Conservation (phyloP, 345 rosid genomes). For the Gossypium herbaceum region DNA sequence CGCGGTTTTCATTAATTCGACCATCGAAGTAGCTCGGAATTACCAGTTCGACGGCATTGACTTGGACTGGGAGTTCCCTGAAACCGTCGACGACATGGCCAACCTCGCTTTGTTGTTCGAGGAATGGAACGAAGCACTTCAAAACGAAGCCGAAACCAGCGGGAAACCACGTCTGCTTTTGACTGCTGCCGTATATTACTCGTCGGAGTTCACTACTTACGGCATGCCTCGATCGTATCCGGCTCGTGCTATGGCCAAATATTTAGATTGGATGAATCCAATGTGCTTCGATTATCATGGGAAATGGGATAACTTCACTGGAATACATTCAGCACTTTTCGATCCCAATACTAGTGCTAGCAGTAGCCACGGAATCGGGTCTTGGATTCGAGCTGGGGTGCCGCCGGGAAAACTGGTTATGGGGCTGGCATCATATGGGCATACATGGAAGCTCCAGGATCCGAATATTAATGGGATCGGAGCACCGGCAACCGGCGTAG, state of each 20-base stretch:
- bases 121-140: conserved; percentile 29
- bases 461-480: conserved; percentile 31
- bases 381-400: conserved; percentile 41
- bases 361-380: conserved; percentile 30
- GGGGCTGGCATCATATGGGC: conserved; percentile 48
- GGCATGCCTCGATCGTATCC: conserved; percentile 31
- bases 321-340: conserved; percentile 25
- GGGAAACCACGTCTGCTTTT: conserved; percentile 27
- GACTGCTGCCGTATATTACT: conserved; percentile 38
- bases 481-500: conserved; percentile 27
- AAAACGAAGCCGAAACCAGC: conserved; percentile 14
- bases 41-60: conserved; percentile 43
- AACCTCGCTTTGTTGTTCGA: conserved; percentile 18
- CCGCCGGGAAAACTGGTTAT: conserved; percentile 28
- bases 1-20: conserved; percentile 32
- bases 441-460: conserved; percentile 24
- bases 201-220: conserved; percentile 1
- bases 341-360: conserved; percentile 27
- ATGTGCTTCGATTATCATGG: conserved; percentile 48
- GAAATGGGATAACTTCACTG: conserved; percentile 41
- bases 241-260: conserved; percentile 18
- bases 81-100: conserved; percentile 25
- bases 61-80: conserved; percentile 48
- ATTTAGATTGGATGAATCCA: conserved; percentile 37
- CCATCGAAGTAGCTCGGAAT: conserved; percentile 29